Conservation (phyloP, 2,329 filamentous ascomycete species). For the Verticillium dahliae region DNA sequence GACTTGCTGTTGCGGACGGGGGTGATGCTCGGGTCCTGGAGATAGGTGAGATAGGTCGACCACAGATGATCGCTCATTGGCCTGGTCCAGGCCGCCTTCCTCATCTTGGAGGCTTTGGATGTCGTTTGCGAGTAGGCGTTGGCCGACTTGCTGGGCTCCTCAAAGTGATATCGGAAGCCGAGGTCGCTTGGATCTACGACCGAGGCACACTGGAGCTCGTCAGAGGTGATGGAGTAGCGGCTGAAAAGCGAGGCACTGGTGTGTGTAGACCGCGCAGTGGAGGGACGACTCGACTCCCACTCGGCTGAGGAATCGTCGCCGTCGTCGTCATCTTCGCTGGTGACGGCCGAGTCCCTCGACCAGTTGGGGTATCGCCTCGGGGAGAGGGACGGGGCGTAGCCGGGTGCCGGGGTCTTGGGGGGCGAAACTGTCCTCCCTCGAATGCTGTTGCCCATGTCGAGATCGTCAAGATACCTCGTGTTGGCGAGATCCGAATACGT, state of each 20-base stretch:
- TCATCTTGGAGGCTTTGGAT: slow-evolving; percentile 19
- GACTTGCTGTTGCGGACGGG: slow-evolving; percentile 59
- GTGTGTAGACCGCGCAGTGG: slow-evolving; percentile 52
- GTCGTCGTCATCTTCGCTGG: slow-evolving; percentile 38
- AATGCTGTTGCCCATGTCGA: slow-evolving; percentile 24
- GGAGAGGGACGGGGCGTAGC: slow-evolving; percentile 33
- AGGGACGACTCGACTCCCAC: slow-evolving; percentile 53
- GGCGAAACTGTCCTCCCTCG: slow-evolving; percentile 40
- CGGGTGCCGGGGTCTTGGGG: slow-evolving; percentile 53
- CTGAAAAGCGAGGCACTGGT: slow-evolving; percentile 53
- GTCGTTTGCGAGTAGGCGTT: background rate
- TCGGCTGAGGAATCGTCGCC: slow-evolving; percentile 44
- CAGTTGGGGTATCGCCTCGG: slow-evolving; percentile 49
- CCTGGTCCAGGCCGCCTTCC: slow-evolving; percentile 56
- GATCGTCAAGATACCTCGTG: slow-evolving; percentile 25
- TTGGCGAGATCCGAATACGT: slow-evolving; percentile 15
- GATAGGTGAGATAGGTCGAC: slow-evolving; percentile 57
- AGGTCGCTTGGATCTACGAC: background rate
- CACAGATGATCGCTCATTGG: slow-evolving; percentile 61
- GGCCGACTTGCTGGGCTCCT: background rate
- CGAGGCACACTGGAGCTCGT: slow-evolving; percentile 45
- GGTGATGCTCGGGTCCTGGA: slow-evolving; percentile 62
- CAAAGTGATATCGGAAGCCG: background rate
- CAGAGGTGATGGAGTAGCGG: slow-evolving; percentile 47
- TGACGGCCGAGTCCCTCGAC: slow-evolving; percentile 50